Percentiles rank a stretch among this genome's conserved stretches.
phyloP scores from a whole-genome alignment of 2,329 filamentous ascomycete species.

The Ceratocystis eucalypticola region DNA sequence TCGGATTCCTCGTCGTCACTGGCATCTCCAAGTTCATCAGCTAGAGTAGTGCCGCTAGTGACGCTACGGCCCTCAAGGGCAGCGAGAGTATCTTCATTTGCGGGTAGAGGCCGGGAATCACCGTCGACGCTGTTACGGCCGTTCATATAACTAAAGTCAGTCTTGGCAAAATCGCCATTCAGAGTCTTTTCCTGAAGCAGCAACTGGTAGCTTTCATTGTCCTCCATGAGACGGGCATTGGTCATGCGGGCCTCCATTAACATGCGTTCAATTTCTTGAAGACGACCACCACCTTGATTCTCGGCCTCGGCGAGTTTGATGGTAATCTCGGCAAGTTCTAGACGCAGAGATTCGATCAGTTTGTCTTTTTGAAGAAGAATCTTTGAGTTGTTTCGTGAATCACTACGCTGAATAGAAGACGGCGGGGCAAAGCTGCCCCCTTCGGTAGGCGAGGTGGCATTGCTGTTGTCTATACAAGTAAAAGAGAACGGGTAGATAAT shows the following conservation, averaged over 20 bases:
- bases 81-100: constrained; percentile 49
- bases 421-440: constrained; percentile 74
- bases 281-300: constrained; percentile 74
- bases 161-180: constrained; percentile 79
- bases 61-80: constrained; percentile 45
- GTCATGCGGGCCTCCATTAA: constrained; percentile 89
- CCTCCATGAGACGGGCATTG: constrained; percentile 91
- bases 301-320: constrained; percentile 92
- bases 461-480: constrained; percentile 29
- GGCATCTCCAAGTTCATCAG: constrained; percentile 72
- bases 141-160: constrained; percentile 56
- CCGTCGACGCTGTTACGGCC: constrained; percentile 16
- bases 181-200: constrained; percentile 89
- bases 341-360: constrained; percentile 77
- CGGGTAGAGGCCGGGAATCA: constrained; percentile 26
- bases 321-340: constrained; percentile 88
- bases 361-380: constrained; percentile 91
- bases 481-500: constrained; percentile 8
- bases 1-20: constrained; percentile 48
- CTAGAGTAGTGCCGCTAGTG: constrained; percentile 33
- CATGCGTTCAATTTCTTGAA: constrained; percentile 80
- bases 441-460: constrained; percentile 47
- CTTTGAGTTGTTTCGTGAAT: constrained; percentile 80
- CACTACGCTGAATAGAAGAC: constrained; percentile 70
- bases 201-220: constrained; percentile 96